Base-by-base conservation (phyloP, 495 filamentous ascomycete genomes). In the Hypomontagnella monticulosa region DNA sequence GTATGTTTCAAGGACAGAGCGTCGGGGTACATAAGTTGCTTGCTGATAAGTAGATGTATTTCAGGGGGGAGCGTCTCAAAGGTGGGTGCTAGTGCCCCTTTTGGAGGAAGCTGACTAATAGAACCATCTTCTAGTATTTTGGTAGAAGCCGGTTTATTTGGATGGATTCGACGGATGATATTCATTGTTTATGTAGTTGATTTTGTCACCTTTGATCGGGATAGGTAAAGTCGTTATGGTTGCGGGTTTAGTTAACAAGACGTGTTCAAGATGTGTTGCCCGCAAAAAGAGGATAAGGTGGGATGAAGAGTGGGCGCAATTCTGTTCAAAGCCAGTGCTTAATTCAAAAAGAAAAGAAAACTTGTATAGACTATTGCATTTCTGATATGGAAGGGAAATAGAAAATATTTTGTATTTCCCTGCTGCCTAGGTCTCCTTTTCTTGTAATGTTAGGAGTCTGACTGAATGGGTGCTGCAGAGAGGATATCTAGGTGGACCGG, bases 1-100 rank as follows among this genome's bases (percentile, higher is more conserved):
- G 81, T 84, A 70, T 90, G 87, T 62, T 90, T 90, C 16, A 91
- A 76, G 1, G 71, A 88, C 27, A 81, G 78, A 1, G 84, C 83
- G 60, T 87, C 84, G 1, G 85, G 85, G 57, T 87, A 87, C 16
- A 76, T 81, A 52, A 87, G 84, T 46, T 83, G 73, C 8, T 67
- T 63, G 34, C 76, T 65, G 52, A 88, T 83, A 23, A 83, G 72
- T 14, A 83, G 69, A 62, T 90, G 88, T 23, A 91, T 81, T 68
- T 91, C 88, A 18, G 85, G 79, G 2, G 88, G 88, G 8, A 91
- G 79, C 40, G 36, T 33, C 27, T 42, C 27, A 14, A 72, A 48
- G 16, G 20, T 27, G 32, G 41, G 27, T 9, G 46, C 49, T 27
- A 36, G 27, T 12, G 46, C 49, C 34, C 11, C 32, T 36, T 18